Evolutionary conservation across 108 stramenopile species (phyloP), one percentile per base, ranked within the genome.

Genomic region (Tribonema minus): DNA sequence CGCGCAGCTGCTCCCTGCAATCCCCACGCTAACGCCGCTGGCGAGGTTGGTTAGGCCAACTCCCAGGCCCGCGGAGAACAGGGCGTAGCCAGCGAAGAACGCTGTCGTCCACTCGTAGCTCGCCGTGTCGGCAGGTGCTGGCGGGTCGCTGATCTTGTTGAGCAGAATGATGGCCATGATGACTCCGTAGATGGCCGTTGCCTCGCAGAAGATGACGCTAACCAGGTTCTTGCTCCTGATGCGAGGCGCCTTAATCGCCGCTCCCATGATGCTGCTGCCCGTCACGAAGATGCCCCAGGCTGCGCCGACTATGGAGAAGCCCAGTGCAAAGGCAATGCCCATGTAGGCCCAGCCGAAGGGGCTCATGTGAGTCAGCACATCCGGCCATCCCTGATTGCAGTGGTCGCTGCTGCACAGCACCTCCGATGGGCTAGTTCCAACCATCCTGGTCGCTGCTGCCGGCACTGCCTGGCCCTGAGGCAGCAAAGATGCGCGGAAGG

Each of bases 141-240:
- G 46, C 9, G 46, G 46, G 46, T 54, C 20, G 15, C 34, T 25
- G 73, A 98, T 88, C 76, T 96, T 95, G 86, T 92, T 95, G 67
- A 91, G 88, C 58, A 99, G 87, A 61, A 99, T 96, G 75, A 99
- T 98, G 40, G 98, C 97, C 90, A 99, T 92, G 72, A 99, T 99
- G 54, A 99, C 95, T 33, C 98, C 98, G 85, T 97, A 99, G 68
- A 99, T 99, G 36, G 98, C 98, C 12, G 97, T 97, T 20, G 98
- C 98, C 82, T 99, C 98, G 85, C 98, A 99, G 88, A 99, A 99
- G 89, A 99, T 98, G 39, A 99, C 94, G 80, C 92, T 92, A 34
- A 99, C 95, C 83, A 99, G 89, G 88, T 98, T 99, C 80, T 98
- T 98, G 34, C 90, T 91, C 83, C 92, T 84, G 82, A 99, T 98